Evolutionary conservation across 2,329 filamentous ascomycete species (phyloP).

Genomic region (Mariannaea sp.): DNA sequence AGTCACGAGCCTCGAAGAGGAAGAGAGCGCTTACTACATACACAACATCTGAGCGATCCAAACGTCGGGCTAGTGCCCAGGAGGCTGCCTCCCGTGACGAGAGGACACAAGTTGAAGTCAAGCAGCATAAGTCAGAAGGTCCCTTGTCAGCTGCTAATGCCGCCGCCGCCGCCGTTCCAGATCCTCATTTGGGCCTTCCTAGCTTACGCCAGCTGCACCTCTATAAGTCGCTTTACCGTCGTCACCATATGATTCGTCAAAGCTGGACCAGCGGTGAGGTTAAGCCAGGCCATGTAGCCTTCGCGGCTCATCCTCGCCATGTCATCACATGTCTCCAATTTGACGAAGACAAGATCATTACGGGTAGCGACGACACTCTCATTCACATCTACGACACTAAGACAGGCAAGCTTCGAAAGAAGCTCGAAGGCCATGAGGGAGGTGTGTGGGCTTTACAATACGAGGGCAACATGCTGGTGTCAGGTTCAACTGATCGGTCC

Average conservation of each 20-base stretch:
- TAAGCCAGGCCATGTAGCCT: constrained; percentile 89
- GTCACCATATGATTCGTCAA: constrained; percentile 86
- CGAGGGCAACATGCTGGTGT: constrained; percentile 91
- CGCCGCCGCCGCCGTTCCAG: constrained; percentile 80
- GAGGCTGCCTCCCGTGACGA: constrained; percentile 52
- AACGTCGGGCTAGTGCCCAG: constrained; percentile 57
- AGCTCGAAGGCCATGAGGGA: constrained; percentile 90
- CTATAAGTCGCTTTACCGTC: constrained; percentile 94
- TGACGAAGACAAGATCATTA: constrained; percentile 96
- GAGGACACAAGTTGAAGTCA: constrained; percentile 46
- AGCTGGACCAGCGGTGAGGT: constrained; percentile 89
- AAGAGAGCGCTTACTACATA: constrained; percentile 57
- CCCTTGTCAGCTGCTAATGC: constrained; percentile 85
- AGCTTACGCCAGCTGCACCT: constrained; percentile 84
- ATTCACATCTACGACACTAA: constrained; percentile 99
- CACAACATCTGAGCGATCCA: constrained; percentile 54
- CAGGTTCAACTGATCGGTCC: constrained; percentile 92
- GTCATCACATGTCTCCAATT: constrained; percentile 98
- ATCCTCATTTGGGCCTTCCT: constrained; percentile 78
- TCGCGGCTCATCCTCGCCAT: constrained; percentile 93
- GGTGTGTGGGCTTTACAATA: constrained; percentile 98
- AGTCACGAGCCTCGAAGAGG: constrained; percentile 58
- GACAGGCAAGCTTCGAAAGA: constrained; percentile 82
- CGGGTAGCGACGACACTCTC: constrained; percentile 94
- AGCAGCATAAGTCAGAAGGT: constrained; percentile 70